A percentile compares a stretch with the other conserved stretches of the same genome.
phyloP scores from a whole-genome alignment of 1,139 yeast species.

The Kurtzmaniella quercitrusa region DNA sequence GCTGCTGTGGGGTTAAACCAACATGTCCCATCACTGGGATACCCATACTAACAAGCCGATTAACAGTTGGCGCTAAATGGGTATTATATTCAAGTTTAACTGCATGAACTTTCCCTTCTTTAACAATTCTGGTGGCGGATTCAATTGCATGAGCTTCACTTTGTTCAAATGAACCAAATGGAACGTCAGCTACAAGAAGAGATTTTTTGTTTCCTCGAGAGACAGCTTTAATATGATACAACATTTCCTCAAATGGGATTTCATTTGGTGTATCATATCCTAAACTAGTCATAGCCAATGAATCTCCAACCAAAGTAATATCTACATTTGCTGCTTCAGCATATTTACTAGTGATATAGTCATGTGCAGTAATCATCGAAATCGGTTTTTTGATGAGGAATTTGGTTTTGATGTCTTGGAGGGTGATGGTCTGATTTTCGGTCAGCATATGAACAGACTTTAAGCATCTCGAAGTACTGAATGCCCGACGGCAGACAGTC shows the following conservation, averaged over 20 bases:
- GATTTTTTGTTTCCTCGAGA: slow-evolving; percentile 64
- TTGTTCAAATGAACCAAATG: slow-evolving; percentile 81
- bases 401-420: slow-evolving; percentile 39
- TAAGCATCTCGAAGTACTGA: neutral
- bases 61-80: slow-evolving; percentile 47
- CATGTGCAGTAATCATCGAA: slow-evolving; percentile 82
- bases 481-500: neutral
- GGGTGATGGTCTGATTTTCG: slow-evolving; percentile 13
- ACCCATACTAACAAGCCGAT: slow-evolving; percentile 57
- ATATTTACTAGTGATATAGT: slow-evolving; percentile 68
- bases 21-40: slow-evolving; percentile 91
- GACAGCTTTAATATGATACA: slow-evolving; percentile 74
- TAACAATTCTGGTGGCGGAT: slow-evolving; percentile 58
- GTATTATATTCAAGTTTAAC: slow-evolving; percentile 86
- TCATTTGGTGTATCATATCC: slow-evolving; percentile 80
- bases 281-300: slow-evolving; percentile 85
- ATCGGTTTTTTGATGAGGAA: slow-evolving; percentile 50
- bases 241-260: slow-evolving; percentile 70
- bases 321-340: slow-evolving; percentile 72
- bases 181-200: slow-evolving; percentile 79
- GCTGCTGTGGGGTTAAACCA: slow-evolving; percentile 89
- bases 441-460: slow-evolving; percentile 9
- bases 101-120: slow-evolving; percentile 66
- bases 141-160: slow-evolving; percentile 61
- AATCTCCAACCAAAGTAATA: slow-evolving; percentile 80